phyloP scores from a whole-genome alignment of 768 basidiomycete species.

The Podaxis pistillaris region DNA sequence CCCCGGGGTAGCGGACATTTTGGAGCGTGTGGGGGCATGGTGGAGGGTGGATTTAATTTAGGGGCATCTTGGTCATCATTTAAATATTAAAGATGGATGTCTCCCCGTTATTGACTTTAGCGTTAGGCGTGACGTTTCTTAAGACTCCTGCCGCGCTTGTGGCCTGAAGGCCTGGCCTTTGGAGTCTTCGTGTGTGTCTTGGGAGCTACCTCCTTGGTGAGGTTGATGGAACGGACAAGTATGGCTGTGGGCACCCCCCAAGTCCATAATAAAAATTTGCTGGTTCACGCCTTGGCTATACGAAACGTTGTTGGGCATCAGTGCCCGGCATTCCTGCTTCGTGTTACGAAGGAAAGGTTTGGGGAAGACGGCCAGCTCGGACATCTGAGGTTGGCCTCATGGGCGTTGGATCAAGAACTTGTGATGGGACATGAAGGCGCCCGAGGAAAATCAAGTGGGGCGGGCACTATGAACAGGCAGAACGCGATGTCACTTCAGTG shows the following conservation, averaged over 20 bases:
- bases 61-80: not conserved
- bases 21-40: not conserved
- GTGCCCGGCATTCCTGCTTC: not conserved
- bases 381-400: not conserved
- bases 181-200: not conserved
- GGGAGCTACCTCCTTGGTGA: not conserved
- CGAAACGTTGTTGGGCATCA: not conserved
- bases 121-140: not conserved
- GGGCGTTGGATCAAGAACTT: not conserved
- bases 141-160: not conserved
- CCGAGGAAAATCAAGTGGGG: not conserved
- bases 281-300: not conserved
- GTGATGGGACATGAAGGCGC: slow-evolving; percentile 5
- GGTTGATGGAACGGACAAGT: not conserved
- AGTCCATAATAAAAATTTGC: not conserved
- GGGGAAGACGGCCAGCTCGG: not conserved
- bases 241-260: not conserved
- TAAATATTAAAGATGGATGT: not conserved
- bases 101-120: not conserved
- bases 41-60: slow-evolving; percentile 4
- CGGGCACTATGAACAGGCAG: not conserved
- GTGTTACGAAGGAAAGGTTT: not conserved
- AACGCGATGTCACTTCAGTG: not conserved
- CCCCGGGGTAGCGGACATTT: not conserved
- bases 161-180: not conserved